Evolutionary conservation across 805 yeast species (phyloP).

Genomic region (Spathaspora gorwiae): DNA sequence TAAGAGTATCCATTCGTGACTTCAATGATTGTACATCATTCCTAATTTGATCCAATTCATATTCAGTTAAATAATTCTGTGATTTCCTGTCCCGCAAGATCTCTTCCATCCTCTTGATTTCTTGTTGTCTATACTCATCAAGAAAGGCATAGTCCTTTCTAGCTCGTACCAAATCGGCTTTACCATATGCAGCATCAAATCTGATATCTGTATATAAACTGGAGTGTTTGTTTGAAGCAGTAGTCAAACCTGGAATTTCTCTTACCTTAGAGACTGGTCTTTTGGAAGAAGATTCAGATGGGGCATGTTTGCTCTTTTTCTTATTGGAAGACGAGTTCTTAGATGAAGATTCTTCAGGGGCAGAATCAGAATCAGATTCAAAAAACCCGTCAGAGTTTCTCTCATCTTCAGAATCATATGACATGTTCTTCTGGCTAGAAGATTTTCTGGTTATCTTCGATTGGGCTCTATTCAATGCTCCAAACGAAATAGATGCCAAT

Average conservation of each 20-base stretch:
- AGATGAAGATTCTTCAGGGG: slow-evolving; percentile 31
- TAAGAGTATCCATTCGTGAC: slow-evolving; percentile 63
- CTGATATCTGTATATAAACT: slow-evolving; percentile 71
- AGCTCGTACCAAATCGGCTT: slow-evolving; percentile 62
- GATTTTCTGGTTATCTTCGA: slow-evolving; percentile 25
- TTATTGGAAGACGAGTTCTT: slow-evolving; percentile 7
- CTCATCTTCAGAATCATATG: slow-evolving; percentile 2
- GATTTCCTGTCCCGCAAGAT: slow-evolving; percentile 53
- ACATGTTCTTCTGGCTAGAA: neutral
- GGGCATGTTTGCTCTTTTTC: slow-evolving; percentile 76
- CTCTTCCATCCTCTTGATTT: slow-evolving; percentile 55
- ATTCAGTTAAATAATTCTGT: slow-evolving; percentile 33
- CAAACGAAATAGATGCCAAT: slow-evolving; percentile 55
- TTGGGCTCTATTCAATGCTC: slow-evolving; percentile 59
- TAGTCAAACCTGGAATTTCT: slow-evolving; percentile 62
- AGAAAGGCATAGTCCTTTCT: slow-evolving; percentile 79
- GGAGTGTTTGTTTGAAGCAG: slow-evolving; percentile 33
- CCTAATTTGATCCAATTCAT: slow-evolving; percentile 51
- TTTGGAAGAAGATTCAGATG: slow-evolving; percentile 73
- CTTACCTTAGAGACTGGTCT: slow-evolving; percentile 65
- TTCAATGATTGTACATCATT: slow-evolving; percentile 57
- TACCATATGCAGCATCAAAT: slow-evolving; percentile 87
- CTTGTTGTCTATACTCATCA: slow-evolving; percentile 78
- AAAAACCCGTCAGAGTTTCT: neutral
- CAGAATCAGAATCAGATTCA: slow-evolving; percentile 13